Base-by-base conservation (phyloP, 2,329 filamentous ascomycete genomes). In the Phialophora expanda region DNA sequence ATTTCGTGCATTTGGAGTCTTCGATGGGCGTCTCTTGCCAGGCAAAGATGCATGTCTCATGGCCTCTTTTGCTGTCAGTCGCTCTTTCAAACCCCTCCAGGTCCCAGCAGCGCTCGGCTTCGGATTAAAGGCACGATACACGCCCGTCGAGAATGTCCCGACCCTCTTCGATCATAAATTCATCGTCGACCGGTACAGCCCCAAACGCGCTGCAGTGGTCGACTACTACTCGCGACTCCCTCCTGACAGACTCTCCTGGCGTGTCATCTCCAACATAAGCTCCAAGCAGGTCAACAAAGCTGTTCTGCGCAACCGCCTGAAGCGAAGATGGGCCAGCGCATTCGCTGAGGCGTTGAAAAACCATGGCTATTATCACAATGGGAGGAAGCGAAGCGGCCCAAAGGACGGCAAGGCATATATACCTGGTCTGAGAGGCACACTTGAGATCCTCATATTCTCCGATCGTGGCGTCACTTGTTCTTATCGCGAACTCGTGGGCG, bases 171-270 rank as follows among this genome's bases (percentile, higher is more conserved):
- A 60, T 30, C 30, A 54, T 30, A 60, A 58, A 34, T 51, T 53
- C n/a, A 26, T 66, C 6, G 53, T 66, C 57, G 76, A 80, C 68
- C 75, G 76, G 1, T 72, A 81, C 57, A 74, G 74, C 17, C 75
- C 76, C 22, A 80, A 78, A 69, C 73, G 62, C 17, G 48, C 54
- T 32, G 54, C 58, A 6, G 28, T 80, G 59, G 50, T 73, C 26
- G 71, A 79, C 48, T 72, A 75, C 62, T 80, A 76, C 61, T 69
- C 72, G 7, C 73, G 75, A 63, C 78, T 80, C 51, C 75, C 79
- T 48, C 75, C 73, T 9, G 75, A 79, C 70, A 76, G 75, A 38
- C 76, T 87, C 20, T 84, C 84, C 79, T 85, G 82, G 81, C 74
- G 75, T 17, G 78, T 83, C 5, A 71, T 78, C 64, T 59, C 74